A percentile compares a stretch with the other conserved stretches of the same genome.
Evolutionary conservation across 495 filamentous ascomycete genomes (phyloP).

Genomic region (Jackrogersella minutella): DNA sequence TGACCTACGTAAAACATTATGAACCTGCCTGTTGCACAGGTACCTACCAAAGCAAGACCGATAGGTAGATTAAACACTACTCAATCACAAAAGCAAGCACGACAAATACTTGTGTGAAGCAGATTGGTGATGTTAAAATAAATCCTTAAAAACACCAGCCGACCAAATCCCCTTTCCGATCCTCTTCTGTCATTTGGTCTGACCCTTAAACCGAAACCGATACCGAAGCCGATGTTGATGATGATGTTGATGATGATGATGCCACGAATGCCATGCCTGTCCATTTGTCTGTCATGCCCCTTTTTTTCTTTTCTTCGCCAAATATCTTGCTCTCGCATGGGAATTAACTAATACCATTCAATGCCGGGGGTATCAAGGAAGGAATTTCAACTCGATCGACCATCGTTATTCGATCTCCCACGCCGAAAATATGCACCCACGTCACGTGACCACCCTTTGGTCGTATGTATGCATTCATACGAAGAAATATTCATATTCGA

Average conservation of each 20-base stretch:
- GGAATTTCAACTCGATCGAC: slow-evolving; percentile 34
- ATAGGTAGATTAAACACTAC: neutral
- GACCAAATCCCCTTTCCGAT: neutral
- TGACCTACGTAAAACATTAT: neutral
- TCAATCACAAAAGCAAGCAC: neutral
- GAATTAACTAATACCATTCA: slow-evolving; percentile 19
- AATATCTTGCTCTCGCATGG: slow-evolving; percentile 9
- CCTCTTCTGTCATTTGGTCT: neutral
- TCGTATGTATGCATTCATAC: slow-evolving; percentile 7
- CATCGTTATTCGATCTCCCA: slow-evolving; percentile 31
- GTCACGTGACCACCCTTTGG: slow-evolving; percentile 5
- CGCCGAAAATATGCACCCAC: slow-evolving; percentile 22
- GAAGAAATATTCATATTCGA: slow-evolving; percentile 2
- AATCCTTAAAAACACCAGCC: neutral
- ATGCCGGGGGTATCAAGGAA: slow-evolving; percentile 41
- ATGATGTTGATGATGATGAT: slow-evolving; percentile 17
- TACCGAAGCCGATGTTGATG: slow-evolving; percentile 11
- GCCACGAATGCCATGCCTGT: slow-evolving; percentile 32
- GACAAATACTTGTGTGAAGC: neutral
- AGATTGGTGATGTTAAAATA: neutral
- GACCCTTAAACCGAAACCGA: slow-evolving; percentile 1
- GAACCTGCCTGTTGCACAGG: neutral
- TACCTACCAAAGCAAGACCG: neutral
- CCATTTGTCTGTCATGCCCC: slow-evolving; percentile 17
- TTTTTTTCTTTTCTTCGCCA: slow-evolving; percentile 1